These are phyloP conservation scores for Lentinula guzmanii DNA, from an alignment of 768 basidiomycete species.

Conservation along the genomic window DNA sequence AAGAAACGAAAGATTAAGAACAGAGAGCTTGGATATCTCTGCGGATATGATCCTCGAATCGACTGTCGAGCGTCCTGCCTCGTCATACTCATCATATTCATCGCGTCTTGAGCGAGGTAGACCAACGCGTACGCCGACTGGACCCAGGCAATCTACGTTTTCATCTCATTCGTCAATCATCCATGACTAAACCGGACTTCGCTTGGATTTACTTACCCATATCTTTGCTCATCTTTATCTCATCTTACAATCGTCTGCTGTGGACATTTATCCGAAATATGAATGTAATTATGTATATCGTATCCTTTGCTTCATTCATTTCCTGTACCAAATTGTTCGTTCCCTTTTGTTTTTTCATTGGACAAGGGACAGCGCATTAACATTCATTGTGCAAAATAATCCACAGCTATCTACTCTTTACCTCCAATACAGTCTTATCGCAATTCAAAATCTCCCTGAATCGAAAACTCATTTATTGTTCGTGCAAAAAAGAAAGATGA, in stretches of 20 bases:
- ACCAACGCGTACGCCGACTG: not conserved
- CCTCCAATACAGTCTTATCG: not conserved
- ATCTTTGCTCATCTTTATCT: not conserved
- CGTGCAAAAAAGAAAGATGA: too few species aligned
- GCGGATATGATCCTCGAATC: not conserved
- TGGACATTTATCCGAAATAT: not conserved
- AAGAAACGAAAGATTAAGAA: conserved; percentile 1
- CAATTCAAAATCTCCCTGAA: not conserved
- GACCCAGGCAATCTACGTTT: not conserved
- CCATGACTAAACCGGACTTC: not conserved
- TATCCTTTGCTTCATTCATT: not conserved
- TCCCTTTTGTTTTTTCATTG: not conserved
- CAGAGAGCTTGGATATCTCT: conserved; percentile 1
- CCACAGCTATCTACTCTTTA: not conserved
- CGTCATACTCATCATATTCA: not conserved
- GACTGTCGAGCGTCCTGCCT: not conserved
- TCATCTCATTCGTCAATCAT: not conserved
- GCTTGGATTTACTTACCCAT: not conserved
- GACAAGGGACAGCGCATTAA: not conserved
- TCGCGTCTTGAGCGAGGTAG: not conserved
- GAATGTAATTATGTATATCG: not conserved
- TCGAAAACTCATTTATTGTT: not conserved
- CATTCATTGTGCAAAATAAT: not conserved
- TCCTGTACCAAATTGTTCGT: not conserved
- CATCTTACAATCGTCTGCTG: not conserved